Evolutionary conservation across 2,329 filamentous ascomycete genomes (phyloP), one percentile per base, ranked within the genome.

Genomic region (Alternaria panax): DNA sequence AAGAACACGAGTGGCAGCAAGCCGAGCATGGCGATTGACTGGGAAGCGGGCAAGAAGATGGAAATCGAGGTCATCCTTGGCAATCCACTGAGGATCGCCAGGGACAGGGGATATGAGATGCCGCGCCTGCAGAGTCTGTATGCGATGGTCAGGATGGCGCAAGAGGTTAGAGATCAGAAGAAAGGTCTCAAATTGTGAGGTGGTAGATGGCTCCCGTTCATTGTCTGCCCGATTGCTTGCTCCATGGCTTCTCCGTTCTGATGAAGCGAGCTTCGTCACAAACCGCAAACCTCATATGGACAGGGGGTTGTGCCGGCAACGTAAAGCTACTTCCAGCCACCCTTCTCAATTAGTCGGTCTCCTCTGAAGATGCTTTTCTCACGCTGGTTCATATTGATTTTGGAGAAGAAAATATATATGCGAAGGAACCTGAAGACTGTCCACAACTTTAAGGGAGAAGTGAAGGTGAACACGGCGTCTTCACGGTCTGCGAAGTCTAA

Each of bases 61-160:
- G 90, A 92, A 80, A 74, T 92, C 51, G 90, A 92, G 77, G 89
- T 90, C 34, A 90, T 92, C 40, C 73, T 92, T 24, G 89, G 90
- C 1, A 91, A 92, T 71, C 88, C 89, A 1, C 85, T 91, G 28
- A 80, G 87, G 64, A 87, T 90, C 46, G 89, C 89, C 9, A 80
- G 86, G 65, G 83, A 82, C 53, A 83, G 83, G 51, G 89, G 88
- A 0, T 84, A 88, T 5, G 85, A 89, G 68, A 85, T 91, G 85
- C 88, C 88, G 11, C 79, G 87, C 72, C 70, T 91, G 78, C 87
- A 91, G 80, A 89, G 78, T 22, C 67, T 91, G 65, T 91, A 91
- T 80, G 88, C 88, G 25, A 73, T 91, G 66, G 73, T 91, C 63
- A 84, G 84, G 74, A 89, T 87, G 72, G 84, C 85, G 67, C 87